A percentile compares a stretch with the other conserved stretches of the same genome.
Conservation (phyloP, 495 filamentous ascomycete genomes). For the Darksidea phi region DNA sequence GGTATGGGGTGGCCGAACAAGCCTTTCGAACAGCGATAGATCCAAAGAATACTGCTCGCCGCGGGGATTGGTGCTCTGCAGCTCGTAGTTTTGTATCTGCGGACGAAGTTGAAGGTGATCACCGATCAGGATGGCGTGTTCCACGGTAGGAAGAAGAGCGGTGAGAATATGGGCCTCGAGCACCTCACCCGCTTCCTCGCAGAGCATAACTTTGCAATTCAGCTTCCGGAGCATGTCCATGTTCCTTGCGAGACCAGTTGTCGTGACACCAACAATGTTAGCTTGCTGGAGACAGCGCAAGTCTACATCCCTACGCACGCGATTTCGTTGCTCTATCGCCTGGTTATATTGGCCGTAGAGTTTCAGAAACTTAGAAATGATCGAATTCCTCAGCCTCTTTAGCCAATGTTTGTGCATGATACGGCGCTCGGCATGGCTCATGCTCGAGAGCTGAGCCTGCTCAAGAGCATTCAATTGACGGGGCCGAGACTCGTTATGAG, state of each 20-base stretch:
- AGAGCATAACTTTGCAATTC: slow-evolving; percentile 51
- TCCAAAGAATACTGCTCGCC: slow-evolving; percentile 62
- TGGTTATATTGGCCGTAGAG: too few species aligned
- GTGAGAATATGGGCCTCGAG: slow-evolving; percentile 69
- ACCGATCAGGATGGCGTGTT: slow-evolving; percentile 75
- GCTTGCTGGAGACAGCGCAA: slow-evolving; percentile 53
- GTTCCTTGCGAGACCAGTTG: slow-evolving; percentile 68
- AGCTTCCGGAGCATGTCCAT: slow-evolving; percentile 56
- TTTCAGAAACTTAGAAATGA: too few species aligned
- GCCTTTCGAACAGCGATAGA: slow-evolving; percentile 65
- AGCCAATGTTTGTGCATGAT: too few species aligned
- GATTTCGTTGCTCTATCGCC: too few species aligned
- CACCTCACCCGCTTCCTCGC: slow-evolving; percentile 75
- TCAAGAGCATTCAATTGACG: too few species aligned
- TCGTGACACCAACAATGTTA: slow-evolving; percentile 71
- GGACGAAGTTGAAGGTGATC: slow-evolving; percentile 75
- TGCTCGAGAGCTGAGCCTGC: too few species aligned
- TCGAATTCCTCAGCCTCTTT: too few species aligned
- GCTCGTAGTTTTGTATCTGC: slow-evolving; percentile 61
- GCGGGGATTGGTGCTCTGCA: slow-evolving; percentile 56
- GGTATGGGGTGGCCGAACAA: slow-evolving; percentile 50
- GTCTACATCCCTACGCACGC: slow-evolving; percentile 51
- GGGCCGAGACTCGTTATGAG: too few species aligned
- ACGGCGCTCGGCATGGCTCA: too few species aligned
- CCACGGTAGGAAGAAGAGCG: slow-evolving; percentile 64